Percentiles rank a stretch among this genome's conserved stretches.
Evolutionary conservation across 768 basidiomycete species (phyloP).

Genomic region (Termitomyces sp.): DNA sequence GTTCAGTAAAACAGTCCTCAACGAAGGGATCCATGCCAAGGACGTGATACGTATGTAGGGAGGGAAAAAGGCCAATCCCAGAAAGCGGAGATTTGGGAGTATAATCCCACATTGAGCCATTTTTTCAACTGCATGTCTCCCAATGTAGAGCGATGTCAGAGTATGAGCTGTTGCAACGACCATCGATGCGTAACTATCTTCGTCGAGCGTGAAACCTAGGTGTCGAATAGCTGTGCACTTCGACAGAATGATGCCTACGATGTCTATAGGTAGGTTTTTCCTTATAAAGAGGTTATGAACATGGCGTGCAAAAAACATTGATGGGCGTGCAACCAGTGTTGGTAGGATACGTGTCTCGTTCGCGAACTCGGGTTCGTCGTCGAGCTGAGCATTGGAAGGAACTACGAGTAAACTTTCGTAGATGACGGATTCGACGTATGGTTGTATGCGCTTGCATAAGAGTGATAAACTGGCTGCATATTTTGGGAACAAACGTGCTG

Average conservation of each 20-base stretch:
- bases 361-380: not conserved
- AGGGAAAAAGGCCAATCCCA: not conserved
- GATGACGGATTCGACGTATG: not conserved
- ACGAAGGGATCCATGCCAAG: not conserved
- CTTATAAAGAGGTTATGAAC: not conserved
- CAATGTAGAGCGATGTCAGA: not conserved
- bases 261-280: not conserved
- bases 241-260: not conserved
- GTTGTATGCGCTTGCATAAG: not conserved
- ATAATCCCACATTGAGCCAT: not conserved
- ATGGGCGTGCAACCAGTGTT: not conserved
- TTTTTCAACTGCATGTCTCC: not conserved
- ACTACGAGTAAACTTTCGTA: not conserved
- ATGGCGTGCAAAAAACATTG: not conserved
- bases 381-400: not conserved
- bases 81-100: not conserved
- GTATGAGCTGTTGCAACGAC: not conserved
- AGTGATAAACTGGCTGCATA: not conserved
- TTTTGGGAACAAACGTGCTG: not conserved
- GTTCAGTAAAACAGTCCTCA: not conserved
- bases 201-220: not conserved
- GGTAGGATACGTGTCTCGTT: not conserved
- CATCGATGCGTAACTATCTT: not conserved
- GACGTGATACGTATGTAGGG: not conserved
- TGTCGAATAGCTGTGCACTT: not conserved